Evolutionary conservation across 371 early-diverging fungal genomes (phyloP), one percentile per base, ranked within the genome.

Genomic region (Syncephalastrum racemosum): DNA sequence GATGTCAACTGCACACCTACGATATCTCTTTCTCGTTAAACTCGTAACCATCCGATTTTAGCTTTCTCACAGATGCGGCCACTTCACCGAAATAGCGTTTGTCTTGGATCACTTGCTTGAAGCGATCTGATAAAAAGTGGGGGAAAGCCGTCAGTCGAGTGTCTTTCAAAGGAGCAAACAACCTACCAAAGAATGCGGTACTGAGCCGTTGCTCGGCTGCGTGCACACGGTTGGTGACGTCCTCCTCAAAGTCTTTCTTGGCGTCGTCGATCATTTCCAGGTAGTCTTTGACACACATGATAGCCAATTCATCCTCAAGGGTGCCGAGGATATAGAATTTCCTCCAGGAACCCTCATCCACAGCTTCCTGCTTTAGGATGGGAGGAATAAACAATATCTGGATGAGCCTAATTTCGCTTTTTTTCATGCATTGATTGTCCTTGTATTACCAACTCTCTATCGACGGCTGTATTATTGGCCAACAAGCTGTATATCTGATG

Each of bases 151-250:
- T 16, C 20, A 31, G 1, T 44, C 6, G 18, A 49, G 41, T 19
- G 1, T 4, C 18, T n/a, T 16, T 14, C 6, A n/a, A n/a, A 19
- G 22, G 36, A 2, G 27, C 3, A 27, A 6, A 3, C n/a, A 1
- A 4, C 39, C 5, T 55, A 66, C 66, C 66, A 54, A 66, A 66
- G 7, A 55, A 5, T 13, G 43, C 47, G 6, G 58, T 4, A 55
- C 68, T 20, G 51, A 66, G 1, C 44, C 74, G 43, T 64, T 89
- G 13, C 63, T 70, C 46, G 77, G 89, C 51, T 88, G 84, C 78
- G 52, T 79, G 50, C 85, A 90, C 56, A 66, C 85, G 23, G 83
- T 85, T 43, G 76, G 84, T 24, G 88, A 84, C 50, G 58, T 85
- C 48, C 48, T 81, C 14, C 6, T 45, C 27, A 36, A 45, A 61